Base-by-base conservation (phyloP, 768 basidiomycete genomes). In the Auricularia auricula-judae region DNA sequence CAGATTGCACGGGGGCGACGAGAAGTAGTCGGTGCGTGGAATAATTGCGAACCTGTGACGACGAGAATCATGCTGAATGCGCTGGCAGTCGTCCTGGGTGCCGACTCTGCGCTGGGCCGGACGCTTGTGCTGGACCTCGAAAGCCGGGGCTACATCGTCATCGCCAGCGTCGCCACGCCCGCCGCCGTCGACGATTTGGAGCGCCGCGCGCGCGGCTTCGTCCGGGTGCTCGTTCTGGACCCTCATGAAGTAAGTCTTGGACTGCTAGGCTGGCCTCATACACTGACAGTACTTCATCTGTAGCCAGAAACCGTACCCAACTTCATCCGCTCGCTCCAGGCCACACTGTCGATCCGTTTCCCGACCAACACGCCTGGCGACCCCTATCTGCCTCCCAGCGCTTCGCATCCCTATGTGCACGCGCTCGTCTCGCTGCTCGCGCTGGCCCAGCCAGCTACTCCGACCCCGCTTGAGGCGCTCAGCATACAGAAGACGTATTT, bases 191-290 rank as follows among this genome's bases (percentile, higher is more conserved):
- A 81, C 16, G 76, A 74, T 16, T 75, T 94, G 56, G 91, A 95
- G 72, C 77, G 76, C 42, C 76, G 78, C 66, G 82, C 84, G 33
- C 79, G 86, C 67, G 93, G 93, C 34, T 93, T 84, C 73, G 83
- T 93, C 64, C 86, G 87, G 62, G 91, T 87, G 0, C 81, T 93
- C 64, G 85, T 94, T 36, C 82, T 94, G 47, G 87, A 94, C 74
- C 87, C 91, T 0, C 7, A 42, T 14, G 39, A 42, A 14, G 39
- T 79, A 78, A 62, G 86, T 92, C 80, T 92, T 88, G 12, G 39
- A 14, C 39, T 4, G 39, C 1, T 14, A 14, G 39, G 23, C 11
- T 35, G 4, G 62, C 23, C 58, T 39, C 33, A 34, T 11, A 16
- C 35, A 43, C 39, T 42, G 39, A 42, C 39, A 7, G 8, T 42